Base-by-base conservation (phyloP, 768 basidiomycete species). In the Trametes maxima region DNA sequence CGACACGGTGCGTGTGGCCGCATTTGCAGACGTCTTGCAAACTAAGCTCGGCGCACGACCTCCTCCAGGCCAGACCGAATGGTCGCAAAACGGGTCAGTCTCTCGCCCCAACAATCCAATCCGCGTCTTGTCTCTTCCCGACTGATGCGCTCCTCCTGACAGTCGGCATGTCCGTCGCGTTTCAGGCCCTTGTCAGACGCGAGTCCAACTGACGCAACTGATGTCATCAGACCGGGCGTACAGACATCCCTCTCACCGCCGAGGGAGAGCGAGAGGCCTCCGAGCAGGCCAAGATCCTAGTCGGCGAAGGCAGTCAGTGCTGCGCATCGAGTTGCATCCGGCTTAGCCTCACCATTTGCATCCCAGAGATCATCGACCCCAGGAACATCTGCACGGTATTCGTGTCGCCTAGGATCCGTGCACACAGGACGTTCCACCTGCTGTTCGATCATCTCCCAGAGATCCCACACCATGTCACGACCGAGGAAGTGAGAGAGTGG, bases 321-420 rank as follows among this genome's bases (percentile, higher is more conserved):
- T 35, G 17, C 49, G 22, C 49, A 33, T 48, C 49, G 12, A 13
- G 21, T 45, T 45, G 36, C n/a, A n/a, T 22, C 24, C 13, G 22
- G 53, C 6, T 44, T 22, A 3, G 19, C 22, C 33, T 55, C 22
- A 62, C 12, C 24, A 10, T 12, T 19, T n/a, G 1, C 16, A 10
- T 43, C 3, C 14, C 66, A 94, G 92, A 81, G 65, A 75, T 87
- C 46, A 83, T 98, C 61, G 90, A 97, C 70, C 91, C 94, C 0
- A 79, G 76, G 60, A 90, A 92, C 70, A 75, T 98, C 21, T 84
- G 85, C 62, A 83, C 85, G 33, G 85, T 88, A 36, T 80, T 90
- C 58, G 82, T 98, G 51, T 97, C 95, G 36, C 95, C 95, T n/a
- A 86, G 95, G 47, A 78, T 81, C 60, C 86, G 95, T 48, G 94